Evolutionary conservation across 2,329 filamentous ascomycete species (phyloP).

Genomic region (Neurospora sp.): DNA sequence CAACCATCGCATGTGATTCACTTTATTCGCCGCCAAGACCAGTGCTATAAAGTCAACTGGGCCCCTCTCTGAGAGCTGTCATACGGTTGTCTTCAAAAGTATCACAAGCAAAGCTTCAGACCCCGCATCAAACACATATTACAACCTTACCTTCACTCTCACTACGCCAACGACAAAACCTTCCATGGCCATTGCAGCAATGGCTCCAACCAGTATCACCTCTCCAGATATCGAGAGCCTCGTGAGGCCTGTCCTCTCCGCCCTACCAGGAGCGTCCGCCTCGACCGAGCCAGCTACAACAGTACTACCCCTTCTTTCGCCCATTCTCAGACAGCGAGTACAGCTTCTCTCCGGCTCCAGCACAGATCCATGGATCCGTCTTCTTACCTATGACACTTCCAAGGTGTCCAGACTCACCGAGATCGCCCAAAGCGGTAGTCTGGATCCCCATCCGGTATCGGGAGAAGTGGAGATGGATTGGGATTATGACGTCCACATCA

Average conservation of each 20-base stretch:
- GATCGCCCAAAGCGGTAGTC: constrained; percentile 48
- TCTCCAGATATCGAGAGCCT: constrained; percentile 38
- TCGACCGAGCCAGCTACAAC: constrained; percentile 46
- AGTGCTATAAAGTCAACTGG: neutral
- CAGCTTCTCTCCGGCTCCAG: constrained; percentile 51
- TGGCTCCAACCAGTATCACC: constrained; percentile 22
- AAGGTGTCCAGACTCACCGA: constrained; percentile 48
- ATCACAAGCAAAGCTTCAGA: neutral
- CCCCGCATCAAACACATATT: neutral
- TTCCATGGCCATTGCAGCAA: constrained; percentile 3
- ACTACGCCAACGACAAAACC: neutral
- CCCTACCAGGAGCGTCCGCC: constrained; percentile 47
- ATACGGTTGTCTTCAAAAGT: neutral
- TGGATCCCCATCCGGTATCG: constrained; percentile 73
- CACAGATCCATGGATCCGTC: constrained; percentile 60
- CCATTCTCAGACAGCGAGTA: constrained; percentile 56
- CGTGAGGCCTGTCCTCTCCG: constrained; percentile 47
- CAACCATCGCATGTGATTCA: neutral
- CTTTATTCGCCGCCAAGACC: neutral
- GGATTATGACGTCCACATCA: constrained; percentile 50
- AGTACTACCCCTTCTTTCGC: constrained; percentile 51
- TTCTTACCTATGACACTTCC: constrained; percentile 58
- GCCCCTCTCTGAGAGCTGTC: neutral
- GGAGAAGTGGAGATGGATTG: constrained; percentile 70
- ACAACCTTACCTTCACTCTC: neutral